Evolutionary conservation across 2,329 filamentous ascomycete species (phyloP).

Genomic region (Trichophyton mentagrophytes): DNA sequence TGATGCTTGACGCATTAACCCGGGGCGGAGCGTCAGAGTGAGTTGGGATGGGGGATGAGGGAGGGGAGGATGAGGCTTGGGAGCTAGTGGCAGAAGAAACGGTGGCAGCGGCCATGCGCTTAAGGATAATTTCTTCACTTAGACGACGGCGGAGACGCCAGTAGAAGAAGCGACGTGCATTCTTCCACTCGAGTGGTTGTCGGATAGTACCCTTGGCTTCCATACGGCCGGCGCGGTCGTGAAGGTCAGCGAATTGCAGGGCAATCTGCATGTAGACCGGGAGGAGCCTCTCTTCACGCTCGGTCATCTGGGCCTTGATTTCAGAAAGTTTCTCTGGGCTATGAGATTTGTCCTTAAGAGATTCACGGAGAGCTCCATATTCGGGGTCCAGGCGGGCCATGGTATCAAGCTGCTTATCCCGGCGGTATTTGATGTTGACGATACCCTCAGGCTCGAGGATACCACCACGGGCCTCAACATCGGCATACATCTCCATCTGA

Average conservation of each 20-base stretch:
- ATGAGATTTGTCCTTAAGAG: slow-evolving; percentile 55
- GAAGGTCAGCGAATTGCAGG: slow-evolving; percentile 92
- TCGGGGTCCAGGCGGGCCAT: slow-evolving; percentile 85
- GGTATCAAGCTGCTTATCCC: slow-evolving; percentile 91
- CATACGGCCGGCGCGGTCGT: slow-evolving; percentile 96
- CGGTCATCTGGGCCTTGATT: slow-evolving; percentile 72
- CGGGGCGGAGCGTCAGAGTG: slow-evolving; percentile 22
- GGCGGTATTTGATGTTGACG: slow-evolving; percentile 95
- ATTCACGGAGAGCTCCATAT: slow-evolving; percentile 73
- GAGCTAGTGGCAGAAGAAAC: slow-evolving; percentile 21
- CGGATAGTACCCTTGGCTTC: slow-evolving; percentile 93
- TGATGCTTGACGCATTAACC: slow-evolving; percentile 20
- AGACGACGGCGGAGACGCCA: slow-evolving; percentile 94
- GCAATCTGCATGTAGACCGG: slow-evolving; percentile 92
- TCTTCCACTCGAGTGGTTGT: slow-evolving; percentile 67
- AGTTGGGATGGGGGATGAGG: slow-evolving; percentile 32
- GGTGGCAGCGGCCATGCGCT: slow-evolving; percentile 55
- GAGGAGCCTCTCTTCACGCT: slow-evolving; percentile 75
- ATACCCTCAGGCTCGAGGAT: slow-evolving; percentile 97
- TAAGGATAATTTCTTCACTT: slow-evolving; percentile 94
- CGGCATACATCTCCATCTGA: slow-evolving; percentile 99
- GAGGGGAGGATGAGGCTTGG: slow-evolving; percentile 23
- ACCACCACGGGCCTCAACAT: slow-evolving; percentile 87
- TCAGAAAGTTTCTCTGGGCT: slow-evolving; percentile 60
- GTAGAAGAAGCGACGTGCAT: slow-evolving; percentile 96